A percentile compares a stretch with the other conserved stretches of the same genome.
Conservation (phyloP, 352 stramenopile species). For the Phytophthora pinifolia region DNA sequence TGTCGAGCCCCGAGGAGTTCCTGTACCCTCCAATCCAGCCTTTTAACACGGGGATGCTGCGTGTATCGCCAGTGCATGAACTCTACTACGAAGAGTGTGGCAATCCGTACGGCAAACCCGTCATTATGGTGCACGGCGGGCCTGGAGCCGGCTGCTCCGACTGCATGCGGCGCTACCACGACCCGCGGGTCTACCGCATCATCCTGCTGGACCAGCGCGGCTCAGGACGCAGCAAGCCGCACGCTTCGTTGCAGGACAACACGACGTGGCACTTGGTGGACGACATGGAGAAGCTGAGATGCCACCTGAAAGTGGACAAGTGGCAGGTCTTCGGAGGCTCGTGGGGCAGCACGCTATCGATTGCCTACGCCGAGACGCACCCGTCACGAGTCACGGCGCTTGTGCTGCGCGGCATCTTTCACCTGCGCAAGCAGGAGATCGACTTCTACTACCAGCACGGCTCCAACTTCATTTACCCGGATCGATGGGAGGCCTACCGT, state of each 20-base stretch:
- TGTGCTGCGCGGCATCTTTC: conserved; percentile 93
- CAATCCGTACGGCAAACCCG: conserved; percentile 85
- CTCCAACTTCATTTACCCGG: conserved; percentile 89
- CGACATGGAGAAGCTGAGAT: conserved; percentile 92
- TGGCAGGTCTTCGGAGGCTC: conserved; percentile 95
- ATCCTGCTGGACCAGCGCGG: conserved; percentile 94
- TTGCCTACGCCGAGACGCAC: conserved; percentile 92
- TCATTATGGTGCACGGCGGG: conserved; percentile 95
- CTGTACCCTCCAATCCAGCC: conserved; percentile 85
- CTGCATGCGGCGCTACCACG: conserved; percentile 91
- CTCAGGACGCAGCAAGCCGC: conserved; percentile 85
- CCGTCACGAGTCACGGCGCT: conserved; percentile 82
- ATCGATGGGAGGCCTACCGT: conserved; percentile 90
- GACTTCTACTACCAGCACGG: conserved; percentile 93
- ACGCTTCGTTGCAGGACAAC: conserved; percentile 88
- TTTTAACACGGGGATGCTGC: conserved; percentile 78
- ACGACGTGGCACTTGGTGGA: conserved; percentile 92
- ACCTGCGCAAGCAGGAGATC: conserved; percentile 90
- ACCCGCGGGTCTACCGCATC: conserved; percentile 91
- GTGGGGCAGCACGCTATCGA: conserved; percentile 93
- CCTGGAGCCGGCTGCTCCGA: conserved; percentile 89
- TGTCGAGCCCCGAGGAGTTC: conserved; percentile 60
- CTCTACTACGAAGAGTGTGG: conserved; percentile 93
- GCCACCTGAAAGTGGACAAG: conserved; percentile 84
- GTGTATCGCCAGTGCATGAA: conserved; percentile 82